Evolutionary conservation across 495 filamentous ascomycete genomes (phyloP), one percentile per base, ranked within the genome.

Genomic region (Lentithecium fluviatile): DNA sequence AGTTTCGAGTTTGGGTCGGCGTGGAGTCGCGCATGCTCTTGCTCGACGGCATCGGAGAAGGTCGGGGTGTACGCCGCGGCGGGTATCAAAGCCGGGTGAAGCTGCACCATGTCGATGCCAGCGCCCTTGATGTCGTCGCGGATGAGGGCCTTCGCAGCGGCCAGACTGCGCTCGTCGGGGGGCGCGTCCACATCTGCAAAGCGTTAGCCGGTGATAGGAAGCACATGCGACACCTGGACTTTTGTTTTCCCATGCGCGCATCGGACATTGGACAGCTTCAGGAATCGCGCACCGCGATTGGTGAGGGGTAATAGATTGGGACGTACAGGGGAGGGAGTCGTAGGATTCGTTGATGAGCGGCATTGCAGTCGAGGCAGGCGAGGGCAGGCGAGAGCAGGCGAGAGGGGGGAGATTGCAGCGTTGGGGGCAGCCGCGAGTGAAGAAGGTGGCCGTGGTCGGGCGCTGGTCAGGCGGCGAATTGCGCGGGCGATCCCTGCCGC

Each of bases 251-350:
- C 17, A 37, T 29, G 13, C 19, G 53, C 52, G 64, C 67, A 52
- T 40, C 40, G 53, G 53, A 51, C 21, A 52, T 71, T 70, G 57
- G 65, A 52, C 50, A 48, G 25, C 47, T 52, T 38, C 51, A 45
- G 52, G 43, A 43, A 48, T 42, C 29, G 21, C 2, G 25, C 21
- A 36, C 15, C n/a, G 32, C 25, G 56, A 26, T 45, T 42, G 50
- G 60, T 32, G 36, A 47, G 20, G n/a, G 17, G 32, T 40, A 36
- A 55, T 52, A 58, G 32, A 58, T 50, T 54, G 55, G 46, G 13
- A 63, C 74, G 29, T 84, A 91, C 89, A 95, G 20, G 89, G 90
- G 15, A 95, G 84, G 13, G 89, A 95, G 70, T 95, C 90, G 75
- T 93, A 88, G 42, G 82, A 80, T 63, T 83, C 82, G 49, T 81